Conservation (phyloP, 306 rosid species). For the Carpinus viminea region DNA sequence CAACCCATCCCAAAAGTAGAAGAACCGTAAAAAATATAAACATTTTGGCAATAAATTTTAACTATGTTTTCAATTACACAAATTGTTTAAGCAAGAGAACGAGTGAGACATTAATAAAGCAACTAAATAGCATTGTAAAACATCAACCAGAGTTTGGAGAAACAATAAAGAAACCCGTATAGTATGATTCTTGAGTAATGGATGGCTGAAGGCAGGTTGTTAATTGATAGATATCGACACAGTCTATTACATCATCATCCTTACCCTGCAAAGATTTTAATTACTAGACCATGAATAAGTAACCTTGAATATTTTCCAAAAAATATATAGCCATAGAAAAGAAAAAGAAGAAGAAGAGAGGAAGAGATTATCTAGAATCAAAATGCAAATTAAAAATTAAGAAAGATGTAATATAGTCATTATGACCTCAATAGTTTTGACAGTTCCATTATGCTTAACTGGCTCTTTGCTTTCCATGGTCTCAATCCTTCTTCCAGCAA, state of each 20-base stretch:
- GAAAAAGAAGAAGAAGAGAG: too few species aligned
- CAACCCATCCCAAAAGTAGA: too few species aligned
- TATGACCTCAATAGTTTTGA: neutral
- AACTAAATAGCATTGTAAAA: neutral
- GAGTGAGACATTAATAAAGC: too few species aligned
- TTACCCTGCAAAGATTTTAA: constrained; percentile 13
- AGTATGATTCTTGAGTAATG: constrained; percentile 28
- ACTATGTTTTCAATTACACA: too few species aligned
- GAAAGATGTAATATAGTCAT: neutral
- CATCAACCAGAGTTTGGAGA: neutral
- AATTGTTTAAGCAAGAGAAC: too few species aligned
- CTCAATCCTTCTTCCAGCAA: neutral
- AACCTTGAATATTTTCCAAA: too few species aligned
- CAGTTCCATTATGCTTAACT: neutral
- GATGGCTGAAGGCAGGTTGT: constrained; percentile 33
- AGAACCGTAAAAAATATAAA: too few species aligned
- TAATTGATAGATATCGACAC: constrained; percentile 27
- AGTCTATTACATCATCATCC: constrained; percentile 22
- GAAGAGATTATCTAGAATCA: too few species aligned
- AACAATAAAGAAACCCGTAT: constrained; percentile 16
- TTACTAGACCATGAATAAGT: neutral
- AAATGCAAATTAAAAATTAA: too few species aligned
- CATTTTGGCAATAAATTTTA: too few species aligned
- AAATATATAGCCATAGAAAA: too few species aligned
- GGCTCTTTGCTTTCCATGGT: neutral